Conservation (phyloP, 129 eudicot genomes). For the Saposhnikovia divaricata region DNA sequence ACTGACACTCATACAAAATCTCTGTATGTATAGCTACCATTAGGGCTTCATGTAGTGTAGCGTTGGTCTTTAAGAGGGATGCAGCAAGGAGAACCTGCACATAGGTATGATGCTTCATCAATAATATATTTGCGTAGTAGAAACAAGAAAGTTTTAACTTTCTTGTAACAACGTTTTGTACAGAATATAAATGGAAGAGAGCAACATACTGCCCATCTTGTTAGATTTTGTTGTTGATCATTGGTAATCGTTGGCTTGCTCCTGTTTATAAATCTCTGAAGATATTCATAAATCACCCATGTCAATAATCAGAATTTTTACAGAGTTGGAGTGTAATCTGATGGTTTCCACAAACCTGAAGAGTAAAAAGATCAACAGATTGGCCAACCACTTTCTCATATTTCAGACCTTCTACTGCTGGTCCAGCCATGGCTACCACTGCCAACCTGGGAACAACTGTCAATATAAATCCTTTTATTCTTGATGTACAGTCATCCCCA, state of each 20-base stretch:
- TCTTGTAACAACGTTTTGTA: not conserved
- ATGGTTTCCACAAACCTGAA: conserved; percentile 54
- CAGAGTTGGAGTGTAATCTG: not conserved
- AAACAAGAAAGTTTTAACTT: not conserved
- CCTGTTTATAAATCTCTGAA: conserved; percentile 85
- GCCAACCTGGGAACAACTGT: conserved; percentile 56
- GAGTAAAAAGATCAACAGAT: conserved; percentile 91
- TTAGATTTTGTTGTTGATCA: conserved; percentile 90
- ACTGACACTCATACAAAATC: no score
- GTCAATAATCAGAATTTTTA: conserved; percentile 5
- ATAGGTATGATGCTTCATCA: not conserved
- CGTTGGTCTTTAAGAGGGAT: conserved; percentile 70
- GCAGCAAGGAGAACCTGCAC: conserved; percentile 80
- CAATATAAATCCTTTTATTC: not conserved
- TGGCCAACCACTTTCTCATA: conserved; percentile 94
- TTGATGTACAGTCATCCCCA: not conserved
- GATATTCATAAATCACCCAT: conserved; percentile 7
- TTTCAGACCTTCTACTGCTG: conserved; percentile 95
- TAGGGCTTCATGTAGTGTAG: conserved; percentile 64
- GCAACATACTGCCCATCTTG: conserved; percentile 95
- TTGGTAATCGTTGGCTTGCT: conserved; percentile 72
- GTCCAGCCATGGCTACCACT: conserved; percentile 99
- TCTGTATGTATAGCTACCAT: conserved; percentile 80
- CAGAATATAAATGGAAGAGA: not conserved
- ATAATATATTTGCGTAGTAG: not conserved